phyloP scores from a whole-genome alignment of 2,329 filamentous ascomycete species.

The Penicillium sp. region DNA sequence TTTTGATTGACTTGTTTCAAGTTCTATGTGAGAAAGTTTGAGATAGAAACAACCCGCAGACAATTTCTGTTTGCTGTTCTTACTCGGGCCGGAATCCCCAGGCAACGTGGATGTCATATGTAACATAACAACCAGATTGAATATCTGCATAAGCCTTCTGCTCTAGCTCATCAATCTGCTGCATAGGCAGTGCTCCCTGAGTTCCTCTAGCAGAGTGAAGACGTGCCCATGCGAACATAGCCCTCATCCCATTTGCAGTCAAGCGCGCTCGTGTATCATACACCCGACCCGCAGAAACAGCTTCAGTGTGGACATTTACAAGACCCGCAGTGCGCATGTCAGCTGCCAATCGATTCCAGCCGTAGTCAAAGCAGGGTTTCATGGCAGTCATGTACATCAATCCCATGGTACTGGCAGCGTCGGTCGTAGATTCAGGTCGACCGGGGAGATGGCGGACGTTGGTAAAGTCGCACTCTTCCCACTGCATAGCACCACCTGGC shows the following conservation, averaged over 20 bases:
- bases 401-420: neutral
- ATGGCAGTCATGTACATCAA: neutral
- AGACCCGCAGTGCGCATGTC: neutral
- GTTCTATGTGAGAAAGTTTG: neutral
- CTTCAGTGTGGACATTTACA: neutral
- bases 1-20: neutral
- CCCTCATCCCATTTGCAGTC: constrained; percentile 1
- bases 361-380: neutral
- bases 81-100: neutral
- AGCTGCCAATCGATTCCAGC: neutral
- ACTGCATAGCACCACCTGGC: constrained; percentile 14
- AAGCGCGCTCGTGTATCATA: neutral
- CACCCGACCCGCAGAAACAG: neutral
- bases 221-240: neutral
- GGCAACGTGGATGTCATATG: constrained; percentile 10
- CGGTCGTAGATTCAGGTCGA: neutral
- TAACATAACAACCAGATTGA: constrained; percentile 11
- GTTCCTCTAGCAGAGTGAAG: neutral
- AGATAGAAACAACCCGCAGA: neutral
- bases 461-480: constrained; percentile 16
- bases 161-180: constrained; percentile 5
- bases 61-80: neutral
- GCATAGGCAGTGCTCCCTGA: neutral
- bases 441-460: neutral
- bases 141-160: constrained; percentile 3